Conservation (phyloP, 805 yeast species). For the Metschnikowia shivogae region DNA sequence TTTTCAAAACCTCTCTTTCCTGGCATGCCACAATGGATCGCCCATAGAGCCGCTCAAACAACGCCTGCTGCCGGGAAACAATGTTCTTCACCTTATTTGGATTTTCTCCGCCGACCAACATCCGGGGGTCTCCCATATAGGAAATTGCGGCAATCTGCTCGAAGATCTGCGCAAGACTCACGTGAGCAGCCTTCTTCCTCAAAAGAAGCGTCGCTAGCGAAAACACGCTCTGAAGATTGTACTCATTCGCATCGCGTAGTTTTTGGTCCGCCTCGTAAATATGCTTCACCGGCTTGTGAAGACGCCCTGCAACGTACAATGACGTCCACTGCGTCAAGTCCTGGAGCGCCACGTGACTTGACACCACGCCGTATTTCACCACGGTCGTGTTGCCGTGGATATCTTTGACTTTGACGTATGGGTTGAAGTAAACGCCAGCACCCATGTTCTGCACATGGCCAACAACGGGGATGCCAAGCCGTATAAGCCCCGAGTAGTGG, state of each 20-base stretch:
- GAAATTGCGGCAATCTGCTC: conserved; percentile 75
- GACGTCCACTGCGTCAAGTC: conserved; percentile 85
- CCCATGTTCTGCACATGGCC: conserved; percentile 63
- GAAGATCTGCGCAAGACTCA: conserved; percentile 42
- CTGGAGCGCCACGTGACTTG: conserved; percentile 51
- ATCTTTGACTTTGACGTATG: conserved; percentile 62
- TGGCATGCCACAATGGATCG: conserved; percentile 45
- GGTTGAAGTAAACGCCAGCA: conserved; percentile 93
- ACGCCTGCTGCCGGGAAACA: conserved; percentile 66
- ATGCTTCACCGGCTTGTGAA: conserved; percentile 89
- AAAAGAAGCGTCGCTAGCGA: conserved; percentile 59
- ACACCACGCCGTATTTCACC: conserved; percentile 85
- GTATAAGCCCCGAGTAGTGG: conserved; percentile 72
- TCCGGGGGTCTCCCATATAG: conserved; percentile 87
- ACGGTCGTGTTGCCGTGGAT: conserved; percentile 31
- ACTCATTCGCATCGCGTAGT: conserved; percentile 63
- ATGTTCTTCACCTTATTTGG: conserved; percentile 85
- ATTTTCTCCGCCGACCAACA: conserved; percentile 83
- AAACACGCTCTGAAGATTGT: conserved; percentile 74
- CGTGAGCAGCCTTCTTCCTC: conserved; percentile 45
- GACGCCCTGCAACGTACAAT: conserved; percentile 83
- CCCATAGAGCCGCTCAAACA: conserved; percentile 69
- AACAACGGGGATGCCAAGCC: conserved; percentile 34
- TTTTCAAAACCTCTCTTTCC: conserved; percentile 1
- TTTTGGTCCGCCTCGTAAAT: conserved; percentile 52